Evolutionary conservation across 352 stramenopile genomes (phyloP).

Genomic region (Globisporangium nagaii): DNA sequence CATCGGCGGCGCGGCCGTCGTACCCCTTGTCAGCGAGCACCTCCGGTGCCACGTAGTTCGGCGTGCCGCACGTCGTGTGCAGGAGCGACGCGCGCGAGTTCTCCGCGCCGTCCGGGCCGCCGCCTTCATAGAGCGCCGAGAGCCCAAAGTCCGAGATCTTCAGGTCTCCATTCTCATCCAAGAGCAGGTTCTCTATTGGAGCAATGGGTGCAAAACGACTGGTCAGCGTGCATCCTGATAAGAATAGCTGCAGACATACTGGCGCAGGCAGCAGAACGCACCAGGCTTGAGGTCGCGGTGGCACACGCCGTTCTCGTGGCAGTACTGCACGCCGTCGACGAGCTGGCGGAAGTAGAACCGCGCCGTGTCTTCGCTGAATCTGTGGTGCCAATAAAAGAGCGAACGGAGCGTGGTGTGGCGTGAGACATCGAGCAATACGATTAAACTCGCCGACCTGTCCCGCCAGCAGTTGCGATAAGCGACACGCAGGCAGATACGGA

Average conservation of each 20-base stretch:
- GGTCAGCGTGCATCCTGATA: background rate
- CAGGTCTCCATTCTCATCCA: conserved; percentile 95
- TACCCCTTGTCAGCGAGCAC: conserved; percentile 95
- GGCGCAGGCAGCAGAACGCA: conserved; percentile 10
- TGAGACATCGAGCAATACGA: conserved; percentile 4
- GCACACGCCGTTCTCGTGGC: conserved; percentile 96
- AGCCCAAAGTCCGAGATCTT: conserved; percentile 99
- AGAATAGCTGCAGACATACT: background rate
- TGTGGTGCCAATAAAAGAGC: conserved; percentile 7
- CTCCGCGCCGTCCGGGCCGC: conserved; percentile 67
- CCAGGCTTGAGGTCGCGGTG: conserved; percentile 96
- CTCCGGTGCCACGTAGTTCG: conserved; percentile 95
- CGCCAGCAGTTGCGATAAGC: too few species aligned
- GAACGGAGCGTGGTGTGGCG: conserved; percentile 4
- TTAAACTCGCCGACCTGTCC: too few species aligned
- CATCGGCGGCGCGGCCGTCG: conserved; percentile 86
- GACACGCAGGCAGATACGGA: conserved; percentile 19
- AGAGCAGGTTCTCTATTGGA: conserved; percentile 89
- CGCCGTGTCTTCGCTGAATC: conserved; percentile 94
- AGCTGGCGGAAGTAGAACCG: conserved; percentile 99
- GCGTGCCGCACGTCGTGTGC: conserved; percentile 95
- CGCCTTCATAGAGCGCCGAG: conserved; percentile 90
- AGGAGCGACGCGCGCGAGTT: conserved; percentile 87
- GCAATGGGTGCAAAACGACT: background rate
- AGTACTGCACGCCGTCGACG: conserved; percentile 95